Percentiles rank a stretch among this genome's conserved stretches.
These are phyloP conservation scores for Themeda triandra DNA, from an alignment of 176 grass and related monocot species.

Conservation along the genomic window DNA sequence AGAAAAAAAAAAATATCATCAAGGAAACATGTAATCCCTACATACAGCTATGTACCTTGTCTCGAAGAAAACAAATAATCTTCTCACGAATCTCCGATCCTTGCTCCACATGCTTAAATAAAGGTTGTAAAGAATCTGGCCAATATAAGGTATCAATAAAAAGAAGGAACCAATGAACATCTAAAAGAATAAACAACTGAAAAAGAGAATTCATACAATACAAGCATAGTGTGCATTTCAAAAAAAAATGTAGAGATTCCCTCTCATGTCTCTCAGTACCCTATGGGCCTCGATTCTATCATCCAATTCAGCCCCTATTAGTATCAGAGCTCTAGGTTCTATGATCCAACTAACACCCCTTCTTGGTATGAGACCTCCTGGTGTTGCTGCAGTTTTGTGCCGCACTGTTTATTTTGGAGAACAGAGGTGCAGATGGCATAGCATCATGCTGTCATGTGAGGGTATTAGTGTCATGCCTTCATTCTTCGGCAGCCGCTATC, in stretches of 20 bases:
- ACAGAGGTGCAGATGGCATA: background rate
- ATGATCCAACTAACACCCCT: background rate
- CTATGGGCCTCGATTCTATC: background rate
- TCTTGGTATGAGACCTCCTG: background rate
- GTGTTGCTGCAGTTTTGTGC: background rate
- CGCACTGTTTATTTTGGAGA: background rate
- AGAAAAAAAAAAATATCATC: background rate
- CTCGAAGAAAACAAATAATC: constrained; percentile 92
- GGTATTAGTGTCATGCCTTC: background rate
- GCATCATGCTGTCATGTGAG: background rate
- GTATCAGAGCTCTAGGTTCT: background rate
- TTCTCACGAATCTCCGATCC: constrained; percentile 96
- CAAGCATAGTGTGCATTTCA: background rate
- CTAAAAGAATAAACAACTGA: background rate
- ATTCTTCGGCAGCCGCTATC: background rate
- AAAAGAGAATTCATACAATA: background rate
- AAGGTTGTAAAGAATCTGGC: constrained; percentile 87
- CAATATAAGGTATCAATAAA: constrained; percentile 18
- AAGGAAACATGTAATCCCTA: background rate
- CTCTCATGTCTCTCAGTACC: background rate
- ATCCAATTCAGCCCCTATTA: background rate
- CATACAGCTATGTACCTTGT: constrained; percentile 67
- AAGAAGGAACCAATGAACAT: background rate
- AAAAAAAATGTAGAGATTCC: constrained; percentile 3
- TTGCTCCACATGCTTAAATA: constrained; percentile 96